Percentiles rank a stretch among this genome's conserved stretches.
phyloP scores from a whole-genome alignment of 257 asterid genomes.

The Lithospermum erythrorhizon region DNA sequence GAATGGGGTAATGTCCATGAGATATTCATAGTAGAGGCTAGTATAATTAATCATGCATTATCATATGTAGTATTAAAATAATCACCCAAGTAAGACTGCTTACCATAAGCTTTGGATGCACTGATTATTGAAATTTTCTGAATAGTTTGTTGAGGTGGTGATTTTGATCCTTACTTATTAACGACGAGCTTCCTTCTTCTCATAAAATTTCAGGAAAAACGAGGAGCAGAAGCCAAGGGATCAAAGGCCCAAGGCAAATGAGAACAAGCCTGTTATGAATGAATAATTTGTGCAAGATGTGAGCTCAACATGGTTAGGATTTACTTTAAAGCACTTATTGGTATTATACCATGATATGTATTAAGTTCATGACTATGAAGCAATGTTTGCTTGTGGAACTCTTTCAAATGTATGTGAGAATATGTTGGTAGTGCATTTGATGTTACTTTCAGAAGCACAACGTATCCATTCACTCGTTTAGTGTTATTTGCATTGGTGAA shows the following conservation, averaged over 20 bases:
- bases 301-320: conserved; percentile 3
- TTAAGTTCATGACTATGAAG: neutral
- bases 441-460: neutral
- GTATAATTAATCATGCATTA: no score
- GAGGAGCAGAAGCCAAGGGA: conserved; percentile 98
- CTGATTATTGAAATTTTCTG: neutral
- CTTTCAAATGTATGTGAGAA: neutral
- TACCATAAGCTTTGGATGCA: neutral
- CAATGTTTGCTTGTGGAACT: neutral
- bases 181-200: no score
- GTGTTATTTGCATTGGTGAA: neutral
- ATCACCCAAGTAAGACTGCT: neutral
- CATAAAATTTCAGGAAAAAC: conserved; percentile 44
- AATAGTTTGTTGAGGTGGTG: neutral
- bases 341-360: neutral
- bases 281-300: conserved; percentile 29
- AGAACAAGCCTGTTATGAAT: conserved; percentile 89
- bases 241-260: conserved; percentile 84
- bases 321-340: neutral
- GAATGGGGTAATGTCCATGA: neutral
- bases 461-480: neutral
- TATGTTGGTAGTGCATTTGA: neutral
- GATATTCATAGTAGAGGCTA: neutral
- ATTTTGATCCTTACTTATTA: neutral
- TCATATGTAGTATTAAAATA: no score